Evolutionary conservation across 1,139 yeast species (phyloP).

Genomic region (Magnusiomyces fungicola): DNA sequence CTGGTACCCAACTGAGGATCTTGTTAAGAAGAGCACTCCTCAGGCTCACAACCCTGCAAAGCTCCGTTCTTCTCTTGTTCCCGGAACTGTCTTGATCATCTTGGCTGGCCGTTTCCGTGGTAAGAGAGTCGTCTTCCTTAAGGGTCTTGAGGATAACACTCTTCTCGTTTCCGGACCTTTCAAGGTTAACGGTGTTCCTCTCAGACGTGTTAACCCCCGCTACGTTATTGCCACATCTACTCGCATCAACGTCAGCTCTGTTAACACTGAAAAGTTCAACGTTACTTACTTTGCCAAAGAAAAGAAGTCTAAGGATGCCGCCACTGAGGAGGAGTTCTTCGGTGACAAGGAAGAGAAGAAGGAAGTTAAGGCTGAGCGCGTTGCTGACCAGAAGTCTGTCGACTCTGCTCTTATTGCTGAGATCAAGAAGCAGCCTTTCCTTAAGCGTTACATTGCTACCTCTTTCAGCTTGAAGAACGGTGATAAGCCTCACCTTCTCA

Average conservation of each 20-base stretch:
- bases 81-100: conserved; percentile 97
- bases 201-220: conserved; percentile 98
- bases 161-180: conserved; percentile 98
- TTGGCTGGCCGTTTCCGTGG: conserved; percentile 99
- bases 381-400: conserved; percentile 95
- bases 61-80: conserved; percentile 94
- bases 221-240: conserved; percentile 99
- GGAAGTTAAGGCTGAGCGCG: conserved; percentile 88
- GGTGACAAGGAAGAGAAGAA: conserved; percentile 80
- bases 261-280: conserved; percentile 87
- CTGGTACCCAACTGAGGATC: conserved; percentile 85
- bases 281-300: conserved; percentile 97
- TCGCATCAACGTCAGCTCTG: conserved; percentile 68
- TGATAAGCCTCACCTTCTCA: conserved; percentile 98
- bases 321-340: conserved; percentile 94
- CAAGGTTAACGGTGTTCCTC: conserved; percentile 99
- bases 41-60: conserved; percentile 92
- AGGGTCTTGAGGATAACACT: conserved; percentile 98
- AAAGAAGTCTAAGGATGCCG: conserved; percentile 68
- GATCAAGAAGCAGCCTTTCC: conserved; percentile 96
- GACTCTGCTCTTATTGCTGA: conserved; percentile 91
- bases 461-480: conserved; percentile 97
- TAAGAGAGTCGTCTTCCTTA: conserved; percentile 98
- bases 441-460: conserved; percentile 95
- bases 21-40: conserved; percentile 53